Base-by-base conservation (phyloP, 2,329 filamentous ascomycete genomes). In the Trichoderma sp. region DNA sequence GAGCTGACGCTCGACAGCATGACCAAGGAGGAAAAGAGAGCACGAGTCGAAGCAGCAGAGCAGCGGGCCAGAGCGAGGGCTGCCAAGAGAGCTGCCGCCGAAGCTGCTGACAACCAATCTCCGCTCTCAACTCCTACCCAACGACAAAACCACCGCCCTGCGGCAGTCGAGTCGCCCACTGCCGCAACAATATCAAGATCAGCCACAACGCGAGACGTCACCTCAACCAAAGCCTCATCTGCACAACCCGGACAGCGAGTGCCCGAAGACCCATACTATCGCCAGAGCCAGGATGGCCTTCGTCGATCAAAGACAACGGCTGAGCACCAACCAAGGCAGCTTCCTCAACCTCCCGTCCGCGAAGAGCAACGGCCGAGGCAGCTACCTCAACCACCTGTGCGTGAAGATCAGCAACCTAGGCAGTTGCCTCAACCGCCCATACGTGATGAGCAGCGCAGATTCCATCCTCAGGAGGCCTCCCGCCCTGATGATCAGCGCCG, bases 21-120 rank as follows among this genome's bases (percentile, higher is more conserved):
- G 79, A 97, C 92, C 78, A 98, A 97, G 79, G 94, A 97, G 81
- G 94, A 97, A 80, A 96, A 97, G 79, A 87, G 95, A 72, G 93
- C 94, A 10, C 87, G 93, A 58, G 89, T 95, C 5, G 87, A 94
- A 77, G 91, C 95, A 74, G 93, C 93, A 6, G 95, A 97, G 78
- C 85, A 89, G 73, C 86, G 87, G 54, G 87, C 90, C 21, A 87
- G 89, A 73, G 90, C 95, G 75, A 85, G 84, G 73, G 83, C 82
- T 14, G 84, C 84, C 46, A 78, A 80, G 28, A 77, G 75, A 73
- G 73, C 79, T 60, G 73, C 74, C 72, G 72, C 71, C 54, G 74
- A 71, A 37, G 71, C 73, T 34, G 66, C 69, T 18, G 70, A 68
- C 18, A 72, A 71, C 63, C 74, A 75, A 59, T 64, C 59, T 34